These are phyloP conservation scores for Blastocystis sp. DNA, from an alignment of 352 stramenopile genomes.

Conservation along the genomic window DNA sequence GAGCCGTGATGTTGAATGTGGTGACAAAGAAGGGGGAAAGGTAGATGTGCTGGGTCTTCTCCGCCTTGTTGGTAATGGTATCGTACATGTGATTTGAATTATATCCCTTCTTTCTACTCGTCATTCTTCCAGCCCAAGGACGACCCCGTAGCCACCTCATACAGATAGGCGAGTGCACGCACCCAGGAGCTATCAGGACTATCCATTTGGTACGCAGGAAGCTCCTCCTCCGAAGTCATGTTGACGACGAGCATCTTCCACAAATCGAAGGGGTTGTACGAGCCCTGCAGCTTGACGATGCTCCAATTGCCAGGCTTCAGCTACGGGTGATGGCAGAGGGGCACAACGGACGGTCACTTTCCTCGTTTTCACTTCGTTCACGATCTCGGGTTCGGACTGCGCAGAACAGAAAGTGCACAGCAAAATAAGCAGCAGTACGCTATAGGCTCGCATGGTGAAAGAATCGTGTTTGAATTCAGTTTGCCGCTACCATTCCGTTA, in stretches of 20 bases:
- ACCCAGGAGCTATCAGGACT: conserved; percentile 44
- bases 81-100: conserved; percentile 48
- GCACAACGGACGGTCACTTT: background rate
- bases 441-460: background rate
- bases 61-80: background rate
- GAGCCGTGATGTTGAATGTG: conserved; percentile 9
- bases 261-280: background rate
- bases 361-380: background rate
- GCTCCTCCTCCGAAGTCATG: background rate
- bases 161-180: conserved; percentile 28
- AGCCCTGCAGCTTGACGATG: background rate
- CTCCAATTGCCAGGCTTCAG: background rate
- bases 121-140: background rate
- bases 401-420: background rate
- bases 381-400: background rate
- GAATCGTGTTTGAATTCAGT: background rate
- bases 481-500: background rate
- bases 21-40: conserved; percentile 30
- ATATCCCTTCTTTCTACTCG: background rate
- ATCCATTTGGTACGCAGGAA: background rate
- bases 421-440: background rate
- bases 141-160: conserved; percentile 1
- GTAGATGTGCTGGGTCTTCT: background rate
- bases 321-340: background rate
- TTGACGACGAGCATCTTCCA: conserved; percentile 47